Conservation (phyloP, 202 grass and related monocot species). For the Musa balbisiana region DNA sequence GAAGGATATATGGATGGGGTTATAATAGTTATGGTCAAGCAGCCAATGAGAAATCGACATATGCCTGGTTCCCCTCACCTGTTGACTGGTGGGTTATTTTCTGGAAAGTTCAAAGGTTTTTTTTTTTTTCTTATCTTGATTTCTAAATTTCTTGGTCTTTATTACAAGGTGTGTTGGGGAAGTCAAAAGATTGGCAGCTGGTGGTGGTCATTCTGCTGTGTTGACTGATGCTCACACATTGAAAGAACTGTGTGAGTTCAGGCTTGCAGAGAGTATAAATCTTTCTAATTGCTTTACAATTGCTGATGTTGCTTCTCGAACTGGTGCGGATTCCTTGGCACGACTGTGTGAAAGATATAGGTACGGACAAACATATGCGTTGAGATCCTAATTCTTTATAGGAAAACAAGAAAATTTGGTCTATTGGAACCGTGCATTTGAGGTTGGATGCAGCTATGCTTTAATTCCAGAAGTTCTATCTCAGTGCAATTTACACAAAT, state of each 20-base stretch:
- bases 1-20: constrained; percentile 86
- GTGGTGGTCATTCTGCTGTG: constrained; percentile 83
- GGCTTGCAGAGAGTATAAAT: constrained; percentile 69
- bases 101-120: background rate
- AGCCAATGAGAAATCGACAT: constrained; percentile 63
- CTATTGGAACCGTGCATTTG: background rate
- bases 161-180: constrained; percentile 74
- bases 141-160: constrained; percentile 4
- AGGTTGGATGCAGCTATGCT: background rate
- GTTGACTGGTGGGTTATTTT: constrained; percentile 71
- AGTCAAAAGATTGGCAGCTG: constrained; percentile 81
- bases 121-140: background rate
- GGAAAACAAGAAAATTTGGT: background rate
- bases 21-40: constrained; percentile 96
- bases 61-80: constrained; percentile 83
- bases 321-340: constrained; percentile 73
- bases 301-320: constrained; percentile 70
- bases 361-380: constrained; percentile 27
- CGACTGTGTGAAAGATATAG: constrained; percentile 75
- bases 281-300: constrained; percentile 54
- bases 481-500: too few species aligned
- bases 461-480: too few species aligned
- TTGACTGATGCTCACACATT: constrained; percentile 82
- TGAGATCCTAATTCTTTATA: background rate
- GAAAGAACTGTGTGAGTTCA: constrained; percentile 90